phyloP scores from a whole-genome alignment of 805 yeast species.

The Cyberlindnera mycetangii region DNA sequence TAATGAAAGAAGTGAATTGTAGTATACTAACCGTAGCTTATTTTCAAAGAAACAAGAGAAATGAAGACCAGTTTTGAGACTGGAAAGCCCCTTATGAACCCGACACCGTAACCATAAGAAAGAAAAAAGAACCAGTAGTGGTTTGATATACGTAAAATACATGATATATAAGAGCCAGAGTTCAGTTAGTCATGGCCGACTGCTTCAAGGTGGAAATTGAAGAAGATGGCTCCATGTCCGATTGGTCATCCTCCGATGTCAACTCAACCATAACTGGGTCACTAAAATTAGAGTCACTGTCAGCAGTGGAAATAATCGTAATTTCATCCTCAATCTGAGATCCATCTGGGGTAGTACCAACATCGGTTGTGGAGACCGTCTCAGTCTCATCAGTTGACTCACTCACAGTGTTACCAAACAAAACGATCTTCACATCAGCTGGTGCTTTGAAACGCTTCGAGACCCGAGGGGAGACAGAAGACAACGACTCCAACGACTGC shows the following conservation, averaged over 20 bases:
- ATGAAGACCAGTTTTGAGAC: too few species aligned
- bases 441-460: conserved; percentile 1
- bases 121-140: too few species aligned
- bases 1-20: too few species aligned
- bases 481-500: neutral
- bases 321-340: conserved; percentile 3
- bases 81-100: too few species aligned
- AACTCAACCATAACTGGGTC: conserved; percentile 10
- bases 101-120: too few species aligned
- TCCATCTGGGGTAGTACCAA: conserved; percentile 2
- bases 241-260: conserved; percentile 4
- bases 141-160: too few species aligned
- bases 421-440: neutral
- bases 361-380: neutral
- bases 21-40: too few species aligned
- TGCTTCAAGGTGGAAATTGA: conserved; percentile 4
- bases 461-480: neutral
- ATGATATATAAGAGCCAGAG: too few species aligned
- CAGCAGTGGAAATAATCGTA: neutral
- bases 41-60: too few species aligned
- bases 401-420: neutral
- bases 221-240: neutral
- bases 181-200: conserved; percentile 3
- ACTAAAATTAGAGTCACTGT: conserved; percentile 8
- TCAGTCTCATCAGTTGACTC: neutral